Conservation (phyloP, 78 protist genomes). For the Dictyostelium discoideum region DNA sequence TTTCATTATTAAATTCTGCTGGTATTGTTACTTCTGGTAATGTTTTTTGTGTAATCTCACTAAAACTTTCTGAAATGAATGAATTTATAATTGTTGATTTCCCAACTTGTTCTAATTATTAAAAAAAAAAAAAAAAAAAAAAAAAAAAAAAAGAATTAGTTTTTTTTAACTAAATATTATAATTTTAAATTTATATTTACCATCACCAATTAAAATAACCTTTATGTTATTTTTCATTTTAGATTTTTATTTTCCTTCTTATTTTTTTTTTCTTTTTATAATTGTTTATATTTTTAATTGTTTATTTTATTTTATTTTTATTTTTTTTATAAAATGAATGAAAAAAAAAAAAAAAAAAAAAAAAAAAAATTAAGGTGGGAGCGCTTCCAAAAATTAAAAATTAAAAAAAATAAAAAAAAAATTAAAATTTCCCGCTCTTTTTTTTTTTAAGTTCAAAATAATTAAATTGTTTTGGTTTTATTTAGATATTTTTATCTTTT, state of each 20-base stretch:
- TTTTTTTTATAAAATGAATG: background rate
- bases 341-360: too few species aligned
- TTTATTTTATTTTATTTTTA: too few species aligned
- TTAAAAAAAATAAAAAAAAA: too few species aligned
- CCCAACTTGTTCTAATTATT: constrained; percentile 26
- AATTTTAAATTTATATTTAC: background rate
- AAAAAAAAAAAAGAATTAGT: background rate
- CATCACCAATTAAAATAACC: constrained; percentile 56
- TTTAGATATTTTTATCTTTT: background rate
- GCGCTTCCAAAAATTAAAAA: too few species aligned
- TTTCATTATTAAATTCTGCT: background rate
- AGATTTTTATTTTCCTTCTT: background rate
- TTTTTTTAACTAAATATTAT: background rate
- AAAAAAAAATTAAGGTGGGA: background rate
- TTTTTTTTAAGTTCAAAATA: too few species aligned
- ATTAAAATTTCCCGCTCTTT: background rate
- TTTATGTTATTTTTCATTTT: constrained; percentile 32
- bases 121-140: background rate
- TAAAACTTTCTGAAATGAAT: constrained; percentile 12
- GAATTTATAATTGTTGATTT: constrained; percentile 48
- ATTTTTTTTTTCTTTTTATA: too few species aligned
- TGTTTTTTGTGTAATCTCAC: background rate
- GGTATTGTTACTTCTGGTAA: constrained; percentile 62
- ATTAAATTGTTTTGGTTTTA: too few species aligned
- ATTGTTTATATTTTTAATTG: too few species aligned